Conservation (phyloP, 768 basidiomycete species). For the Russula sp. region DNA sequence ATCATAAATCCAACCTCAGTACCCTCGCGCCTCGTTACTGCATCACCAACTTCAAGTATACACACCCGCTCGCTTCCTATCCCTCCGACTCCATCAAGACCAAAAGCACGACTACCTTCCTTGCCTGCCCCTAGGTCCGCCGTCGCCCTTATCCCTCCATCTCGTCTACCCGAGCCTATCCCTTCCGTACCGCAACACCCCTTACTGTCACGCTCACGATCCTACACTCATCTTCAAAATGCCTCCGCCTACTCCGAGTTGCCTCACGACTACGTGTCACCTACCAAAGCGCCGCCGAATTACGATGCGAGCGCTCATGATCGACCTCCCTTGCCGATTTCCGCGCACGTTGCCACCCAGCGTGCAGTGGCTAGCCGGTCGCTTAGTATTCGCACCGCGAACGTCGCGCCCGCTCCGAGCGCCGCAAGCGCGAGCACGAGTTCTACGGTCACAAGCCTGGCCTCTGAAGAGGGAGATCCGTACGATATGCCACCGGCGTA, state of each 20-base stretch:
- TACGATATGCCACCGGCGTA: constrained; percentile 22
- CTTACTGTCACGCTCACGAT: not conserved
- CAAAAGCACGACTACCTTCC: constrained; percentile 2
- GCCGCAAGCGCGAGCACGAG: not conserved
- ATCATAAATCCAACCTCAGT: not conserved
- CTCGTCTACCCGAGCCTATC: not conserved
- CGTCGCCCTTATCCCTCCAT: not conserved
- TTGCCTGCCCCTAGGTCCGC: not conserved
- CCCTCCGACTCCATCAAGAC: not conserved
- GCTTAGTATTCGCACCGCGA: constrained; percentile 6
- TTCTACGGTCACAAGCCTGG: not conserved
- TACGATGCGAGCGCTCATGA: constrained; percentile 8
- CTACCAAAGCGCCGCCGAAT: constrained; percentile 11
- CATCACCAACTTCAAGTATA: constrained; percentile 7
- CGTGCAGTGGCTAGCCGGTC: not conserved
- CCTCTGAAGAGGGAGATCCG: not conserved
- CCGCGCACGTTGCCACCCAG: not conserved
- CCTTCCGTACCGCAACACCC: not conserved
- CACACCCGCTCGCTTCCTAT: constrained; percentile 13
- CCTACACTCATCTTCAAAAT: not conserved
- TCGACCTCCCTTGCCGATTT: not conserved
- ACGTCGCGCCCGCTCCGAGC: not conserved
- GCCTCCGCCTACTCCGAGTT: not conserved
- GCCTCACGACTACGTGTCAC: not conserved
- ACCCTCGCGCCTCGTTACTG: not conserved